Base-by-base conservation (phyloP, 2,329 filamentous ascomycete species). In the Helminthosporium solani region DNA sequence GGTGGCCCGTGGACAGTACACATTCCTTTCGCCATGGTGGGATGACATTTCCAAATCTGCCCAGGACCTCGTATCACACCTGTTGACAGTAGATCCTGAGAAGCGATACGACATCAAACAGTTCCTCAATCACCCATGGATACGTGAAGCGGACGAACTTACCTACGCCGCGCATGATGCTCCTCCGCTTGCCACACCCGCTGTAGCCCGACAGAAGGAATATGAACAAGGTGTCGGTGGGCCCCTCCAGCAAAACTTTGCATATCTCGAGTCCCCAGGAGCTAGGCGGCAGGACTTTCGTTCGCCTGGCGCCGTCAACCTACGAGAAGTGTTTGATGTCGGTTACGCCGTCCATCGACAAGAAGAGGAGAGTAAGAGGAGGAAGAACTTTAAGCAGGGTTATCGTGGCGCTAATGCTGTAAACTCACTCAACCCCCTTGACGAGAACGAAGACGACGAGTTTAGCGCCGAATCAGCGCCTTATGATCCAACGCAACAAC, bases 21-120 rank as follows among this genome's bases (percentile, higher is more conserved):
- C 94, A 0, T 99, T 99, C 76, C 75, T 99, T 34, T 97, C 92
- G 2, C 94, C 94, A 0, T 99, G 94, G 94, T 99, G 94, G 94
- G 94, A 99, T 58, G 91, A 96, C 47, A 97, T 99, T 51, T 96
- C 92, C 50, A 90, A 94, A 68, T 86, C 89, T 3, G 94, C 94
- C 0, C 90, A 97, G 70, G 92, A 99, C 61, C 77, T 99, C 8
- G 92, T 99, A 47, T 89, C 88, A 3, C 94, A 99, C 70, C 81
- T 99, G 0, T 75, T 99, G 51, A 95, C 90, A 0, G 94, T 99
- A 49, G 90, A 99, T 57, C 94, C 94, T 0, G 90, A 95, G 50
- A 92, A 96, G 77, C 85, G 94, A 15, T 99, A 90, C 72, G 91
- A 89, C 2, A 99, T 99, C 66, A 84, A 82, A 49, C 86, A 97